phyloP scores from a whole-genome alignment of 306 rosid genomes.

The Carpinus viminea region DNA sequence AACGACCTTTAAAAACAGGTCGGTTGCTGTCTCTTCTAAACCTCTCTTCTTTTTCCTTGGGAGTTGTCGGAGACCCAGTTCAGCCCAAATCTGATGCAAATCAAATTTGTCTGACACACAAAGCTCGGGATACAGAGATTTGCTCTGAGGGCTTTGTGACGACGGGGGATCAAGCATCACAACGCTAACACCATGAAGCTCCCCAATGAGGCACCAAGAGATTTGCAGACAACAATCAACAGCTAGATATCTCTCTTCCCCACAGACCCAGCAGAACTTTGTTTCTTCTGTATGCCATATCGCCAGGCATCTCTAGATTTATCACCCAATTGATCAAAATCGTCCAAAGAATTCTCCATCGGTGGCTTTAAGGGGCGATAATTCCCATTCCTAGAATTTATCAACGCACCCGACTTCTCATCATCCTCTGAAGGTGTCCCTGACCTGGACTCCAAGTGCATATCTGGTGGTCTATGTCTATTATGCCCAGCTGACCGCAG shows the following conservation, averaged over 20 bases:
- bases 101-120: not conserved
- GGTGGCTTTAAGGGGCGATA: conserved; percentile 54
- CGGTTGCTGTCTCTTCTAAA: conserved; percentile 28
- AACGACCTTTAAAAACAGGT: conserved; percentile 3
- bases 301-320: conserved; percentile 77
- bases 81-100: conserved; percentile 8
- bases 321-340: conserved; percentile 60
- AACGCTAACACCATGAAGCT: conserved; percentile 21
- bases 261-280: conserved; percentile 57
- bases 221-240: conserved; percentile 25
- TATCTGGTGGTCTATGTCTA: conserved; percentile 76
- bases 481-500: conserved; percentile 68
- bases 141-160: conserved; percentile 22
- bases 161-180: conserved; percentile 31
- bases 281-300: conserved; percentile 76
- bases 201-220: conserved; percentile 34
- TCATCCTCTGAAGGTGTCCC: conserved; percentile 85
- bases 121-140: conserved; percentile 13
- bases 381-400: conserved; percentile 63
- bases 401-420: conserved; percentile 51
- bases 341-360: conserved; percentile 67
- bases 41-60: conserved; percentile 2
- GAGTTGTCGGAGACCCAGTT: conserved; percentile 4
- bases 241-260: conserved; percentile 71
- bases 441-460: conserved; percentile 69